Base-by-base conservation (phyloP, 306 rosid genomes). In the Rosa lucieae region DNA sequence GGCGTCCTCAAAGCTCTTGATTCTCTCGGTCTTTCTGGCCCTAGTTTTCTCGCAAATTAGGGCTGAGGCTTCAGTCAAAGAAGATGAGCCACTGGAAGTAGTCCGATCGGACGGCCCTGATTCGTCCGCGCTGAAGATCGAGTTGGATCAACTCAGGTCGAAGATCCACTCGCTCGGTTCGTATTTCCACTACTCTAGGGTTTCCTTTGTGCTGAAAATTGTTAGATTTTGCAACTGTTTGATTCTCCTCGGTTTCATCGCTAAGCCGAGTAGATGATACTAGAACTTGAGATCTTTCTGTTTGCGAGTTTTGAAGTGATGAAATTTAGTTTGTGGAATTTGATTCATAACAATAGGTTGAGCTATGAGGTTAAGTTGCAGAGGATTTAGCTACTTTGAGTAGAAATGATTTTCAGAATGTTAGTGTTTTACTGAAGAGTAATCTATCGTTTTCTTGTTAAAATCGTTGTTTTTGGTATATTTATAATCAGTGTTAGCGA, bases 131-230 rank as follows among this genome's bases (percentile, higher is more conserved):
- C 40, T 87, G 83, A 88, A 90, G 88, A 81, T 90, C 86, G 90
- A 91, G 92, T 80, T 94, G 78, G 88, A 87, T 67, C 87, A 89
- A 73, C 93, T 94, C 76, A 82, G 78, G 83, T 85, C 92, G 53
- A 92, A 86, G 97, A 94, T 91, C 92, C 93, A 74, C 12, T 72
- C 77, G 23, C 94, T 93, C 29, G 98, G 99, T 96, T 12, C 63
- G 89, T 86, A 79, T 76, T 81, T 29, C 15, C 15, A 13, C 76
- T 53, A 43, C 9, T 29, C 4, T 35, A 10, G 5, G 56, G 15
- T 47, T 78, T 76, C 37, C 35, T 32, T 49, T 4, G 37, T 62
- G 3, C 63, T 35, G 39, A 46, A 46, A 29, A 49, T n/a, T 73
- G 1, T 26, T 49, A n/a, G 29, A 39, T 21, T 63, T 47, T 52